Base-by-base conservation (phyloP, 116 monocot species). In the Trichopus zeylanicus region DNA sequence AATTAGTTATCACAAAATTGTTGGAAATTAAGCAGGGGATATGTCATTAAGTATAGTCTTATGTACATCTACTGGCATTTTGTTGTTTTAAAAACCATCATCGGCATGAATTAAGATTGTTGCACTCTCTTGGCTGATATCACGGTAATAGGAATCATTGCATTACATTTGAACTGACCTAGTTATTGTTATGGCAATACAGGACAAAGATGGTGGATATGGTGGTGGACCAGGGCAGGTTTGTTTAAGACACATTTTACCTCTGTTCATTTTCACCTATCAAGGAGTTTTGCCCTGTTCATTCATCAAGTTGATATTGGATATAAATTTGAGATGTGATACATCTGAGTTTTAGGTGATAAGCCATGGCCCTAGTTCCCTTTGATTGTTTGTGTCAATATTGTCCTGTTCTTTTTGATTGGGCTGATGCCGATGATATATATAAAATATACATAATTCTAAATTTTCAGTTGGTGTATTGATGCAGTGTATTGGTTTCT, bases 151-250 rank as follows among this genome's bases (percentile, higher is more conserved):
- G n/a, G n/a, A n/a, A n/a, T n/a, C n/a, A n/a, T 42, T 42, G 42
- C 18, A n/a, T 13, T 42, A 3, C 42, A 42, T 54, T 2, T 61
- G 9, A 53, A 29, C 58, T 29, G 1, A 51, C 2, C 39, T 31
- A 5, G 47, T 32, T 61, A 2, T 2, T 48, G 23, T 57, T 65
- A n/a, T 61, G 21, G 54, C 58, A 53, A 31, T 32, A 32, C 72
- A 94, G 94, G 90, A 77, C 51, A 76, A 67, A 70, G 63, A 83
- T 70, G 94, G 94, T 54, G 94, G 94, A 52, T 95, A 95, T 73
- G 78, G 82, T 64, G 94, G 94, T 71, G 94, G 95, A 54, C 95
- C 95, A 46, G 95, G 95, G n/a, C 95, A 95, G 95, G 95, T 89
- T 70, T 59, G 67, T 66, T 65, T 52, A 24, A 8, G 21, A n/a